These are phyloP conservation scores for Taiozyma sp. DNA, from an alignment of 1,139 yeast genomes.

Conservation along the genomic window DNA sequence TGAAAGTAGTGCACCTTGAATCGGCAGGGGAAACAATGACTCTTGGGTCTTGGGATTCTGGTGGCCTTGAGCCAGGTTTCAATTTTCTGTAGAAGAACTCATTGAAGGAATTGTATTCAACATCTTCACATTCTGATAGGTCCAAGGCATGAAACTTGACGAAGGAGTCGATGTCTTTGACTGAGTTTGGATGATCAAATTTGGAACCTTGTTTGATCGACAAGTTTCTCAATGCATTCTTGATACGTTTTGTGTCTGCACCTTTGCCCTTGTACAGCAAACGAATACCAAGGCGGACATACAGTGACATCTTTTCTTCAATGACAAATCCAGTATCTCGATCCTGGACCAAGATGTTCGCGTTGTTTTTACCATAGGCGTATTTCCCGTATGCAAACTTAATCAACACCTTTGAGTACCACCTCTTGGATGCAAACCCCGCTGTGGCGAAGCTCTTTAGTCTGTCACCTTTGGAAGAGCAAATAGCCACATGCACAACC, in stretches of 20 bases:
- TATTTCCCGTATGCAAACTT: slow-evolving; percentile 88
- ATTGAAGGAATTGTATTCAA: slow-evolving; percentile 66
- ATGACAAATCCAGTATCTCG: slow-evolving; percentile 79
- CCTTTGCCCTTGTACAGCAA: slow-evolving; percentile 73
- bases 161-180: slow-evolving; percentile 66
- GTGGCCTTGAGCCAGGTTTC: slow-evolving; percentile 63
- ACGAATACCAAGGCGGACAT: slow-evolving; percentile 83
- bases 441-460: slow-evolving; percentile 74
- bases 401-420: slow-evolving; percentile 82
- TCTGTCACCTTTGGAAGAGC: slow-evolving; percentile 75
- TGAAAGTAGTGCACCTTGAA: slow-evolving; percentile 74
- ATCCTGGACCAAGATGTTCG: slow-evolving; percentile 92
- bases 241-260: slow-evolving; percentile 51
- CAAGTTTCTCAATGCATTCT: slow-evolving; percentile 53
- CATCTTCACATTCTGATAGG: slow-evolving; percentile 59
- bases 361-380: slow-evolving; percentile 84
- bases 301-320: slow-evolving; percentile 91
- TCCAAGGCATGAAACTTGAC: slow-evolving; percentile 78
- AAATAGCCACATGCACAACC: slow-evolving; percentile 81
- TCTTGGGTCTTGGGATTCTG: slow-evolving; percentile 51
- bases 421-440: slow-evolving; percentile 77
- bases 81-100: slow-evolving; percentile 84
- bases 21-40: slow-evolving; percentile 84
- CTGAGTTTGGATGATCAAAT: slow-evolving; percentile 70
- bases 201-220: slow-evolving; percentile 81